Evolutionary conservation across 768 basidiomycete species (phyloP).

Genomic region (Paxillus ammoniavirescens): DNA sequence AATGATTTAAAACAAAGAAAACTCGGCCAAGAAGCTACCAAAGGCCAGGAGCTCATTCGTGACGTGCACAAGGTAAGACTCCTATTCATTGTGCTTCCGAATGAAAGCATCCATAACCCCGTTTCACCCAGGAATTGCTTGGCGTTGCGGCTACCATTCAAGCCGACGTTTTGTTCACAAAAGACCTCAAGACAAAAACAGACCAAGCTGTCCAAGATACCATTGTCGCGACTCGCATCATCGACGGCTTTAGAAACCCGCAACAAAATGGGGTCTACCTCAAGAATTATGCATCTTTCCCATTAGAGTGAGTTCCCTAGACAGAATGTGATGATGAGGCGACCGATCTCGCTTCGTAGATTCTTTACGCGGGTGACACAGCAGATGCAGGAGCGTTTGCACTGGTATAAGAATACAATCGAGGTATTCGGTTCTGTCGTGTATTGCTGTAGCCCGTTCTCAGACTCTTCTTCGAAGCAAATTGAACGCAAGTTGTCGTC

Average conservation of each 20-base stretch:
- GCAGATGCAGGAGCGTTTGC: constrained; percentile 68
- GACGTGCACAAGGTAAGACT: constrained; percentile 59
- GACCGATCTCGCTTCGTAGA: constrained; percentile 22
- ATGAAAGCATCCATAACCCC: neutral
- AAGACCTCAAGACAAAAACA: constrained; percentile 70
- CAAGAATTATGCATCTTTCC: constrained; percentile 80
- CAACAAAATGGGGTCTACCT: constrained; percentile 68
- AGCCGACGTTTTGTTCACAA: constrained; percentile 62
- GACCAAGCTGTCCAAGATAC: constrained; percentile 81
- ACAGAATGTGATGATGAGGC: neutral
- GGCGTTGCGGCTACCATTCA: constrained; percentile 61
- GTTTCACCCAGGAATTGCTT: constrained; percentile 55
- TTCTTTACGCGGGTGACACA: constrained; percentile 34
- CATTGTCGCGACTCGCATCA: constrained; percentile 70
- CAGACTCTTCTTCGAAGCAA: too few relatives aligned
- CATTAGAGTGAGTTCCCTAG: constrained; percentile 60
- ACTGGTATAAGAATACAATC: constrained; percentile 8
- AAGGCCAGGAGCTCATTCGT: constrained; percentile 68
- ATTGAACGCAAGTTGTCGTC: too few relatives aligned
- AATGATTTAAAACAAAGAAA: constrained; percentile 77
- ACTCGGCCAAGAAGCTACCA: constrained; percentile 70
- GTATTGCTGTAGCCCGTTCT: too few relatives aligned
- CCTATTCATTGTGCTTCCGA: neutral
- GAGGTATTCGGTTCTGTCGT: too few relatives aligned
- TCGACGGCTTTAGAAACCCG: constrained; percentile 77